These are phyloP conservation scores for Pseudozyma flocculosa DNA, from an alignment of 1,284 basidiomycete genomes.

Conservation along the genomic window DNA sequence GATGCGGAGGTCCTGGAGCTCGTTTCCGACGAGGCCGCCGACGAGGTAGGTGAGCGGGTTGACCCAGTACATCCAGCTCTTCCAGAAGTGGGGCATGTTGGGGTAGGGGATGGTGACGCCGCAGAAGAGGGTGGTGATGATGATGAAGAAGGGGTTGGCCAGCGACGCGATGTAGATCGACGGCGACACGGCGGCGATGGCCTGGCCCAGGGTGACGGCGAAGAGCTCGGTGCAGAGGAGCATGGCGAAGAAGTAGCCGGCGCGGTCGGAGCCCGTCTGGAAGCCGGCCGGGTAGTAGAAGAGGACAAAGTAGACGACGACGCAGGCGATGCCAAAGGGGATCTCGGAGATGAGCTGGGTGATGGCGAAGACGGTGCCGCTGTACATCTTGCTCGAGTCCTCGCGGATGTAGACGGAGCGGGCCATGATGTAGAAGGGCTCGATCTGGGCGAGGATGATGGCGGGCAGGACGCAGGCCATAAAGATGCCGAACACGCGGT, in stretches of 20 bases:
- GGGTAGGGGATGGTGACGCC: conserved; percentile 71
- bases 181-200: conserved; percentile 73
- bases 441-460: conserved; percentile 23
- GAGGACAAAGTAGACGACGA: conserved; percentile 22
- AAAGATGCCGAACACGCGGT: conserved; percentile 23
- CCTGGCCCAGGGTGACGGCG: conserved; percentile 72
- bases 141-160: conserved; percentile 63
- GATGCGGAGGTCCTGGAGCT: conserved; percentile 73
- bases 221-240: conserved; percentile 62
- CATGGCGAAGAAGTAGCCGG: conserved; percentile 30
- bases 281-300: conserved; percentile 26
- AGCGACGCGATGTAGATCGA: conserved; percentile 67
- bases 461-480: conserved; percentile 25
- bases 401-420: conserved; percentile 23
- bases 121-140: conserved; percentile 63
- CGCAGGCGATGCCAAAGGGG: conserved; percentile 16
- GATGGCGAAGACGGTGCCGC: conserved; percentile 20
- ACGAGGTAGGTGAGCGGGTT: conserved; percentile 23
- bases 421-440: conserved; percentile 23
- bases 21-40: conserved; percentile 68
- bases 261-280: conserved; percentile 9
- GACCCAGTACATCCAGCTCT: conserved; percentile 12
- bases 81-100: conserved; percentile 18
- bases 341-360: conserved; percentile 19
- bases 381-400: conserved; percentile 25